Evolutionary conservation across 169 alveolate genomes (phyloP).

Genomic region (Plasmodium billcollinsi): DNA sequence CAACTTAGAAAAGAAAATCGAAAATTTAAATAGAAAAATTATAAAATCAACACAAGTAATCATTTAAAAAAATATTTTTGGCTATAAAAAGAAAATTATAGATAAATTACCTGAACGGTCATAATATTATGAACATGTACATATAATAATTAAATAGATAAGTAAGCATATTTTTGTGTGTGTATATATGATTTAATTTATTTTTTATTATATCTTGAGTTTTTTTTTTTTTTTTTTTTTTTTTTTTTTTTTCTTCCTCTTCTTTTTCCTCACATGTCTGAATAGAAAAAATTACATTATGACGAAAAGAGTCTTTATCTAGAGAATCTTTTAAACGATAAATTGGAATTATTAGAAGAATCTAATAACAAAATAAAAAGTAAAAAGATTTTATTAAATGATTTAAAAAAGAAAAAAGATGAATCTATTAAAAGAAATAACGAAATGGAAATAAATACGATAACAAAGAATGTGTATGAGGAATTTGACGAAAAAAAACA

Average conservation of each 20-base stretch:
- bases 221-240: neutral
- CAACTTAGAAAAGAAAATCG: constrained; percentile 32
- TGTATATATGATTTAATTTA: no score
- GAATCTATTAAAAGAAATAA: constrained; percentile 47
- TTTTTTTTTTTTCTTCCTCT: neutral
- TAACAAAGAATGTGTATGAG: constrained; percentile 41
- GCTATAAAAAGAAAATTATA: neutral
- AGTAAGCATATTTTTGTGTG: no score
- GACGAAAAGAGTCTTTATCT: constrained; percentile 45
- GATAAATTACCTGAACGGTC: neutral
- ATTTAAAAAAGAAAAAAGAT: constrained; percentile 58
- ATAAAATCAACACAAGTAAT: constrained; percentile 44
- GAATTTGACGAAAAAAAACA: constrained; percentile 37
- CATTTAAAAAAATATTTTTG: neutral
- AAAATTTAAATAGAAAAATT: constrained; percentile 42
- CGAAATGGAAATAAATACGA: constrained; percentile 15
- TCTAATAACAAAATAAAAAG: constrained; percentile 12
- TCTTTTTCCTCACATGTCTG: neutral
- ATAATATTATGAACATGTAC: no score
- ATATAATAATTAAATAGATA: no score
- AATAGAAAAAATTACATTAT: constrained; percentile 55
- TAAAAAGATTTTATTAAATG: constrained; percentile 25
- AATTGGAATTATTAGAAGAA: constrained; percentile 12
- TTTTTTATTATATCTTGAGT: neutral
- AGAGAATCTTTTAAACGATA: constrained; percentile 39